These are phyloP conservation scores for Saccharomycopsis oosterbeekiorum DNA, from an alignment of 805 yeast species.

Conservation along the genomic window DNA sequence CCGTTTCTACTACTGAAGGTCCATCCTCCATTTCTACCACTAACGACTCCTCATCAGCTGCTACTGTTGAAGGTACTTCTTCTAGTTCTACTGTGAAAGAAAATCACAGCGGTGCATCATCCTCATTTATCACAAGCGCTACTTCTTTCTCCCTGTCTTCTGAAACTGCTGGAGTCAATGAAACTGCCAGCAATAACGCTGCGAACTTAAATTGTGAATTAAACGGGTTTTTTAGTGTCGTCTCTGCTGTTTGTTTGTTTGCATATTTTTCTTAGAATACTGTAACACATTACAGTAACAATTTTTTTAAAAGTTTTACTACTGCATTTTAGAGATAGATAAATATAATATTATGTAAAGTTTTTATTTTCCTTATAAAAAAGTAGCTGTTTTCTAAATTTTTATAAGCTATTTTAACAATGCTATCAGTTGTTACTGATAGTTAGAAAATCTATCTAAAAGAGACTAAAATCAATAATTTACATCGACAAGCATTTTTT, in stretches of 20 bases:
- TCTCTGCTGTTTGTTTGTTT: background rate
- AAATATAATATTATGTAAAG: no score
- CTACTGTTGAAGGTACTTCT: background rate
- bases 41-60: background rate
- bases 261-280: background rate
- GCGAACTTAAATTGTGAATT: background rate
- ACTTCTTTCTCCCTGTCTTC: background rate
- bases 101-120: slow-evolving; percentile 12
- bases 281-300: slow-evolving; percentile 38
- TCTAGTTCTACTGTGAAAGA: slow-evolving; percentile 15
- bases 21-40: slow-evolving; percentile 11
- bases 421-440: no score
- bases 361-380: no score
- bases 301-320: slow-evolving; percentile 30
- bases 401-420: no score
- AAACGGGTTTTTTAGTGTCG: background rate
- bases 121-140: slow-evolving; percentile 16
- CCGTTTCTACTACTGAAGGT: slow-evolving; percentile 1
- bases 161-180: background rate
- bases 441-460: no score
- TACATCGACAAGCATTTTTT: no score
- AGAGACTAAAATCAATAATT: no score
- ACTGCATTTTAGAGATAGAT: background rate
- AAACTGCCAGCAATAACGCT: background rate
- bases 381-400: slow-evolving; percentile 41